Evolutionary conservation across 2,329 filamentous ascomycete genomes (phyloP), one percentile per base, ranked within the genome.

Genomic region (Cercospora sojina): DNA sequence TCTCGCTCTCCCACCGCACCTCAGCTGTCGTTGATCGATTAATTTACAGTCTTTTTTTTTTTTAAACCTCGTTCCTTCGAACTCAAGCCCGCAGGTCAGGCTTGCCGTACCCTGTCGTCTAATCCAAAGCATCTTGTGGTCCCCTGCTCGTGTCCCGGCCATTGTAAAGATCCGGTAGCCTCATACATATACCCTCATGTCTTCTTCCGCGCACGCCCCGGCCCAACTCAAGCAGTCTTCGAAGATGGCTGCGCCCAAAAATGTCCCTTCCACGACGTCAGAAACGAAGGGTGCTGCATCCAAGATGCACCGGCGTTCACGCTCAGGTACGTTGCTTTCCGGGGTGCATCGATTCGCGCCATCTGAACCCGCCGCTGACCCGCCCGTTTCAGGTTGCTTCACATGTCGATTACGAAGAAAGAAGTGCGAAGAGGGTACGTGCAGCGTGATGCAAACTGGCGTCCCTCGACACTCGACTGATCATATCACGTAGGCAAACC

Each of bases 281-380:
- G 92, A 91, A 67, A 77, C 81, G 69, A 84, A 83, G 73, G 74
- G 77, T 81, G 83, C 86, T 77, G 90, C 91, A 81, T 82, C 88
- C 75, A 94, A 96, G 84, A 93, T 95, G 89, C 94, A 97, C 81
- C 89, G 93, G 79, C 88, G 94, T 77, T 97, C 94, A 80, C 89
- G 94, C 82, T 96, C 93, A 88, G 93, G 93, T 97, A 86, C 77
- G 90, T 87, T 70, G 43, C 38, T 67, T 75, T 75, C 75, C 73
- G 69, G 74, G 71, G 68, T 78, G 74, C 78, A 79, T 76, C 75
- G 75, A 57, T 67, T 63, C 59, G 59, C 62, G 64, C 51, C 20
- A 63, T 58, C 53, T 62, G 27, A 64, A 67, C 76, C 60, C 61
- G 68, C 60, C 61, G 68, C 71, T 81, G 77, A 80, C 76, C 69